Evolutionary conservation across 2,329 filamentous ascomycete species (phyloP).

Genomic region (Tolypocladium tundrense): DNA sequence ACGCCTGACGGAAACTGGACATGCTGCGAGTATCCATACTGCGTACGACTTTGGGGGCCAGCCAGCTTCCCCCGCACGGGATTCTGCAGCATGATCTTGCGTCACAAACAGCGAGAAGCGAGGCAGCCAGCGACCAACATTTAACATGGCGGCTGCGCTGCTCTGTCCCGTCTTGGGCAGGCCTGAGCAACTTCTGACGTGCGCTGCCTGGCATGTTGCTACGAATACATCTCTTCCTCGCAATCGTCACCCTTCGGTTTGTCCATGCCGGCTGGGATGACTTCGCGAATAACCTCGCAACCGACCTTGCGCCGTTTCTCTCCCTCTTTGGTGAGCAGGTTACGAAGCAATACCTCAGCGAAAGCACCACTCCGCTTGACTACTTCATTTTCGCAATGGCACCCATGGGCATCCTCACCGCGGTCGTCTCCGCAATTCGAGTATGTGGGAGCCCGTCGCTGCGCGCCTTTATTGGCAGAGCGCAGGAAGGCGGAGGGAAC

Average conservation of each 20-base stretch:
- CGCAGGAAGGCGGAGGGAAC: conserved; percentile 19
- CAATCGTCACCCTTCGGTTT: neutral
- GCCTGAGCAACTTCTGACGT: neutral
- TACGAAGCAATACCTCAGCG: conserved; percentile 27
- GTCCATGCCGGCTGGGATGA: conserved; percentile 5
- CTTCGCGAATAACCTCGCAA: conserved; percentile 24
- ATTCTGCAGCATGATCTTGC: neutral
- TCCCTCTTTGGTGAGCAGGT: conserved; percentile 25
- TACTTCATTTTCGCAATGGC: conserved; percentile 22
- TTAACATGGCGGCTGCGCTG: neutral
- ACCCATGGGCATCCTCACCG: conserved; percentile 29
- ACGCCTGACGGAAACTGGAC: neutral
- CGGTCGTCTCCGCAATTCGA: conserved; percentile 20
- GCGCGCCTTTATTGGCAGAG: conserved; percentile 27
- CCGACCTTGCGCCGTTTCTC: conserved; percentile 22
- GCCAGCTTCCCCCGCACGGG: neutral
- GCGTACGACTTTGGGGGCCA: neutral
- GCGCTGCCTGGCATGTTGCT: neutral
- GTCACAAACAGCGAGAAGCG: neutral
- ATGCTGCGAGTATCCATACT: neutral
- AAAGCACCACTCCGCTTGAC: conserved; percentile 17
- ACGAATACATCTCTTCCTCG: neutral
- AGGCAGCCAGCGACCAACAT: neutral
- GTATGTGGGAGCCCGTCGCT: conserved; percentile 19
- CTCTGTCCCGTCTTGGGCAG: neutral